A percentile compares a stretch with the other conserved stretches of the same genome.
Evolutionary conservation across 2,329 filamentous ascomycete genomes (phyloP).

Genomic region (Aspergillus oerlinghausenensis): DNA sequence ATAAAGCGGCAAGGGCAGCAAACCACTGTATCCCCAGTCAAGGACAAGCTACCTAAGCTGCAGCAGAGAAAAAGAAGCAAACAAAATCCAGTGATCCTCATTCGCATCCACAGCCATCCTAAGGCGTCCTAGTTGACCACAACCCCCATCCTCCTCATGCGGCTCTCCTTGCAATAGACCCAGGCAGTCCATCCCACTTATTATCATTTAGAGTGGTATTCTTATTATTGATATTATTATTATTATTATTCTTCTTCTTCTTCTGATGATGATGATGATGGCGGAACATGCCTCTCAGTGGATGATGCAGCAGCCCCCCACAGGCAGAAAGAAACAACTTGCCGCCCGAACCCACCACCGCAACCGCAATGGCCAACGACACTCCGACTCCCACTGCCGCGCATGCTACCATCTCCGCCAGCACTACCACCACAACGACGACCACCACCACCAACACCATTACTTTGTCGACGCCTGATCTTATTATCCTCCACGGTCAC

Average conservation of each 20-base stretch:
- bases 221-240: background rate
- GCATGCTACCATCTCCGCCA: slow-evolving; percentile 3
- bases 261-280: slow-evolving; percentile 15
- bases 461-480: slow-evolving; percentile 5
- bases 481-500: slow-evolving; percentile 30
- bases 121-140: background rate
- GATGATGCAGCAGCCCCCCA: slow-evolving; percentile 11
- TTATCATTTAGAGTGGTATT: no score
- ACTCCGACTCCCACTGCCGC: slow-evolving; percentile 4
- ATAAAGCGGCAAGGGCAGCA: slow-evolving; percentile 5
- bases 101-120: background rate
- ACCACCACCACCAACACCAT: slow-evolving; percentile 2
- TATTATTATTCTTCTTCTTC: slow-evolving; percentile 2
- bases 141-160: slow-evolving; percentile 4
- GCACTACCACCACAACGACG: slow-evolving; percentile 9
- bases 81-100: background rate
- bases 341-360: slow-evolving; percentile 13
- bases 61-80: background rate
- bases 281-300: slow-evolving; percentile 20
- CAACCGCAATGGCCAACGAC: slow-evolving; percentile 2
- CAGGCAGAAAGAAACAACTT: slow-evolving; percentile 24
- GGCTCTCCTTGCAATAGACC: slow-evolving; percentile 5
- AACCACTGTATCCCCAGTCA: background rate
- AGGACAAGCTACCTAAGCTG: background rate
- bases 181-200: slow-evolving; percentile 2